A percentile compares a stretch with the other conserved stretches of the same genome.
These are phyloP conservation scores for Coemansia sp. DNA, from an alignment of 192 early-diverging fungal species.

Conservation along the genomic window DNA sequence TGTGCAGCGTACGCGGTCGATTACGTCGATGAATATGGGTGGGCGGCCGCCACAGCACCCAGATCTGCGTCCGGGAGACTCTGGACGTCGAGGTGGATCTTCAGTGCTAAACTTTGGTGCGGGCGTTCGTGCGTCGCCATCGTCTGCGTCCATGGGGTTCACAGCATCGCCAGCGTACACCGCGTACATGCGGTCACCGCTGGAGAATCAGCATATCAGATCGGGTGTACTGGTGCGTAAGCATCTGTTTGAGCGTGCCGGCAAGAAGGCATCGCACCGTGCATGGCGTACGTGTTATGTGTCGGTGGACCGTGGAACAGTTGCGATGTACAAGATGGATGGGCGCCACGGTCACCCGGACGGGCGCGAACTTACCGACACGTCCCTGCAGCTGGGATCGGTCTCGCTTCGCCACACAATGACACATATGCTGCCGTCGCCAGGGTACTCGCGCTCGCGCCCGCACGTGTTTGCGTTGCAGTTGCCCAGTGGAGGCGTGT, in stretches of 20 bases:
- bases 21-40: constrained; percentile 40
- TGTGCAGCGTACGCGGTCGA: constrained; percentile 47
- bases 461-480: constrained; percentile 85
- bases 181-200: constrained; percentile 45
- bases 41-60: constrained; percentile 39
- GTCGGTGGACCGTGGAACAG: constrained; percentile 68
- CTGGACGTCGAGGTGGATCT: constrained; percentile 33
- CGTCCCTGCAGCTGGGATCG: constrained; percentile 54
- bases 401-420: constrained; percentile 76
- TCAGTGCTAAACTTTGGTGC: constrained; percentile 17
- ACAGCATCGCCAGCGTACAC: constrained; percentile 28
- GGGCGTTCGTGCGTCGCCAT: constrained; percentile 33
- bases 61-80: constrained; percentile 23
- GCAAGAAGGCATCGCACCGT: constrained; percentile 78
- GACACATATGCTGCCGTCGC: constrained; percentile 77
- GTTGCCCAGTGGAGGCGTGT: constrained; percentile 75
- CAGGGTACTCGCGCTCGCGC: constrained; percentile 75
- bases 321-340: constrained; percentile 82
- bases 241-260: constrained; percentile 71
- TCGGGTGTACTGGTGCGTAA: constrained; percentile 76
- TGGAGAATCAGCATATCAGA: constrained; percentile 52
- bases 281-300: constrained; percentile 83
- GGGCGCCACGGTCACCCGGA: constrained; percentile 46
- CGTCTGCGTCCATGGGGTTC: constrained; percentile 45
- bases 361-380: constrained; percentile 54